Base-by-base conservation (phyloP, 768 basidiomycete species). In the Psilocybe tampanensis region DNA sequence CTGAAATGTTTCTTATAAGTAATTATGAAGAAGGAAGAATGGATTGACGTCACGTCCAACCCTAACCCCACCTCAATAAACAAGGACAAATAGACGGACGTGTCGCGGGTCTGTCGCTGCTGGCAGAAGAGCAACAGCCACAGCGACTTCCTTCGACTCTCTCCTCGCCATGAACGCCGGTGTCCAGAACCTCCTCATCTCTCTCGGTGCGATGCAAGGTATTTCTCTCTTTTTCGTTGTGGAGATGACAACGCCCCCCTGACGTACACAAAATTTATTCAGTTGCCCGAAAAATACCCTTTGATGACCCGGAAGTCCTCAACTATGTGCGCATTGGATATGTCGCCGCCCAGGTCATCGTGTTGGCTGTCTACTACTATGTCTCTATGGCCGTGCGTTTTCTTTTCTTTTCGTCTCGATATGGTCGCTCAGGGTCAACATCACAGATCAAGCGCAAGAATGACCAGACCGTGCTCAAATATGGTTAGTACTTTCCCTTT, bases 401-500 rank as follows among this genome's bases (percentile, higher is more conserved):
- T 6, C 22, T 4, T 24, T 44, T n/a, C 15, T 18, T 8, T 42
- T 8, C 8, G 41, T 5, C 9, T 32, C n/a, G n/a, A n/a, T n/a
- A n/a, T n/a, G n/a, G 34, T 2, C 26, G 52, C 11, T 1, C 36
- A 32, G 5, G 47, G 56, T n/a, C n/a, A 45, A 17, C n/a, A 54
- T 58, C 45, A 18, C 61, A 97, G 93, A 86, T 98, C 74, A 95
- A 92, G 81, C 75, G 83, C 67, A 95, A 95, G 85, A 98, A 98
- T 66, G 96, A 99, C 76, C 84, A 89, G 72, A 94, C 94, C 1
- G 92, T 96, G 23, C 79, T 99, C 66, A 99, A 97, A 84, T 99
- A 96, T 75, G 92, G 92, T 89, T 42, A 53, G 84, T 81, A 42
- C 57, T n/a, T 19, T 45, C 33, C 26, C 48, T 19, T 21, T 22